These are phyloP conservation scores for Neurospora sp. DNA, from an alignment of 495 filamentous ascomycete genomes.

Conservation along the genomic window DNA sequence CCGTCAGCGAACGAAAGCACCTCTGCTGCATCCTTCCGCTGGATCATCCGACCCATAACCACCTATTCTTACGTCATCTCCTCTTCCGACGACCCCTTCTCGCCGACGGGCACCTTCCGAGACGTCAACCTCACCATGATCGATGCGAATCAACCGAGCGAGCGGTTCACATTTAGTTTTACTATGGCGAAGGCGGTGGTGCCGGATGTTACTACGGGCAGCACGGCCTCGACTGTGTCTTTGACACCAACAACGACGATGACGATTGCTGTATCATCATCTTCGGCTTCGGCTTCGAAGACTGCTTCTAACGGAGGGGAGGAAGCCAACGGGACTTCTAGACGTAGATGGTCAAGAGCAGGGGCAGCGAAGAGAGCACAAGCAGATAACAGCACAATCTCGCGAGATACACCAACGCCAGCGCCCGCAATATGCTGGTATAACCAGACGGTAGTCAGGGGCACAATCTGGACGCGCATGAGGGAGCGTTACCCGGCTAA, in stretches of 20 bases:
- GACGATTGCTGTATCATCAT: not conserved
- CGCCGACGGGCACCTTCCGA: conserved; percentile 55
- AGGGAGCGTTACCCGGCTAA: conserved; percentile 27
- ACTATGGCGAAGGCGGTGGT: conserved; percentile 33
- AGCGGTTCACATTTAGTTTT: conserved; percentile 43
- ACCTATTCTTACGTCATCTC: conserved; percentile 31
- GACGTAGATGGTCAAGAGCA: not conserved
- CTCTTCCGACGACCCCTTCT: conserved; percentile 39
- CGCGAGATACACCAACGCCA: not conserved
- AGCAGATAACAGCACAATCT: not conserved
- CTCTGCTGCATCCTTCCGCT: conserved; percentile 40
- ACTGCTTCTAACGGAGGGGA: not conserved
- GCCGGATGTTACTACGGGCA: conserved; percentile 17
- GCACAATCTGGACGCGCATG: conserved; percentile 43
- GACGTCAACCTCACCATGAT: conserved; percentile 73
- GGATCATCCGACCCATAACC: conserved; percentile 35
- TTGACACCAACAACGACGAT: not conserved
- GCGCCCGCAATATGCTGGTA: conserved; percentile 36
- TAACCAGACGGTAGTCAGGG: conserved; percentile 38
- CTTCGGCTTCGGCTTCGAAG: not conserved
- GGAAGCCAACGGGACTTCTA: not conserved
- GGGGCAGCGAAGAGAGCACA: not conserved
- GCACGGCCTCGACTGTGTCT: not conserved
- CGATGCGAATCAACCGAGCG: conserved; percentile 51
- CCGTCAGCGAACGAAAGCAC: conserved; percentile 3